Conservation (phyloP, 192 early-diverging fungal genomes). For the Phlyctochytrium planicorne region DNA sequence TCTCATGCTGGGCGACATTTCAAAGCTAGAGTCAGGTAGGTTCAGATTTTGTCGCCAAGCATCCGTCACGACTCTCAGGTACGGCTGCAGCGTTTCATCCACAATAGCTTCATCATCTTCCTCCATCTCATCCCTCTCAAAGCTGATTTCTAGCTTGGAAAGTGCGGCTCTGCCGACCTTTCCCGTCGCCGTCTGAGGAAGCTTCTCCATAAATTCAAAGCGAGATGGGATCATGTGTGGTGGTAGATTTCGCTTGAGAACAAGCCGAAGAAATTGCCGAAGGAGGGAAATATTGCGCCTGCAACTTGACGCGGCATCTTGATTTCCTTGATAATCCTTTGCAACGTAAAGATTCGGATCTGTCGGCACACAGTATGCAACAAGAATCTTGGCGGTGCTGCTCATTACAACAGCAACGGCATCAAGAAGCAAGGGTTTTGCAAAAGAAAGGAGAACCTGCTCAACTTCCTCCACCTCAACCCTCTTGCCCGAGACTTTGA, state of each 20-base stretch:
- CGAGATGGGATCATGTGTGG: constrained; percentile 18
- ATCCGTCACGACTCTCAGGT: not conserved
- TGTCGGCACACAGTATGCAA: constrained; percentile 14
- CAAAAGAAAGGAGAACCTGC: not conserved
- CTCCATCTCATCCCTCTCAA: not conserved
- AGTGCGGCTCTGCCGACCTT: constrained; percentile 15
- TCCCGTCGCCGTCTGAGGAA: constrained; percentile 16
- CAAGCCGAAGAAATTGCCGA: not conserved
- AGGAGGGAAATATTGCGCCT: constrained; percentile 6
- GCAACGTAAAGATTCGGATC: not conserved
- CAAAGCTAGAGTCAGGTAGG: not conserved
- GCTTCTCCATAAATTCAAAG: constrained; percentile 8
- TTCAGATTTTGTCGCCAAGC: constrained; percentile 9
- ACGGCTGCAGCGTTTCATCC: constrained; percentile 2
- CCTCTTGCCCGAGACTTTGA: constrained; percentile 24
- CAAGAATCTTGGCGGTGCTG: constrained; percentile 2
- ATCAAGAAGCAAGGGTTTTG: not conserved
- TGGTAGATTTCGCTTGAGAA: constrained; percentile 10
- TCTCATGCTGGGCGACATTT: not conserved
- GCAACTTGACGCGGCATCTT: not conserved
- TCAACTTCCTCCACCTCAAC: constrained; percentile 30
- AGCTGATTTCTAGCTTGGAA: not conserved
- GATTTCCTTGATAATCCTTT: not conserved
- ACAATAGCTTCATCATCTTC: constrained; percentile 3
- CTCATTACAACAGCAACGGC: constrained; percentile 20